Base-by-base conservation (phyloP, 495 filamentous ascomycete species). In the Hypoxylon lenormandii region DNA sequence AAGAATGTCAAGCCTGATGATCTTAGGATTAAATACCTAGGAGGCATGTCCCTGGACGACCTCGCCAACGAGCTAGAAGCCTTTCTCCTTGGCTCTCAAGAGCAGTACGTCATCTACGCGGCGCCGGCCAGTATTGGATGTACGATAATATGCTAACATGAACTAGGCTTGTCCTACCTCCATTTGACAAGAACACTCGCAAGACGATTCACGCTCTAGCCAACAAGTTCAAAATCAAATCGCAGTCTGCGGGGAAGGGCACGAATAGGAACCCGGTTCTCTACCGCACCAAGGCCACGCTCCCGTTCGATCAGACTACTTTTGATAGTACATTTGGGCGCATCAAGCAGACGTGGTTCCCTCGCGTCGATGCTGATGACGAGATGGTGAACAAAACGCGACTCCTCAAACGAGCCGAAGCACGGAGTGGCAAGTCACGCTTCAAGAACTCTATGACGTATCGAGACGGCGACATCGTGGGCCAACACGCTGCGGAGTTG, bases 401-500 rank as follows among this genome's bases (percentile, higher is more conserved):
- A 55, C 40, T 71, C 10, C 60, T 71, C 53, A 72, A 70, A 15
- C 55, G 60, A 38, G 42, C 73, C 12, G 64, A 74, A 36, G 48
- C 48, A 5, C 51, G 49, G 28, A 56, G 33, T 19, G 47, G 61
- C 54, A 74, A 74, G 18, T 50, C 60, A 4, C 67, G 68, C 4
- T 43, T 66, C 60, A 76, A 66, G 47, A 78, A 79, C 11, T 83
- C 82, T 5, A 82, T 87, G 26, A 84, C 82, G 6, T 91, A 92
- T 56, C 85, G 86, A 64, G 92, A 98, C 66, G 95, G 95, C n/a
- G 92, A 97, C 59, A 80, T 96, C 43, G 93, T 97, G 16, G 95
- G 94, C 42, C 92, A 85, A 10, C 84, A 86, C 30, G 95, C 94
- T 0, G 90, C 92, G 1, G 94, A 96, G 76, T 82, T 99, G 22